Base-by-base conservation (phyloP, 805 yeast genomes). In the Komagataella kurtzmanii region DNA sequence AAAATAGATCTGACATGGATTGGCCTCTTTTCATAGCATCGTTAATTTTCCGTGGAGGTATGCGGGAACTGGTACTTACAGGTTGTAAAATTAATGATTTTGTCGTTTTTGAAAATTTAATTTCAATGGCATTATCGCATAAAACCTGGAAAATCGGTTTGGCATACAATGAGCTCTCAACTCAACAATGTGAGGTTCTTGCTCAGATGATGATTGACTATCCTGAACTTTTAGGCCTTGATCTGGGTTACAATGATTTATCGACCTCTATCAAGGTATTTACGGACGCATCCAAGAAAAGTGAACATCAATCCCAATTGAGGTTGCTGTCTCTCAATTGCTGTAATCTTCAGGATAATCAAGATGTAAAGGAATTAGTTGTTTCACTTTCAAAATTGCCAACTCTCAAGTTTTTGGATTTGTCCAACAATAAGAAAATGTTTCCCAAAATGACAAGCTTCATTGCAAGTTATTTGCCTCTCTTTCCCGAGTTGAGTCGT, bases 161-260 rank as follows among this genome's bases (percentile, higher is more conserved):
- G 47, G 96, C 96, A 0, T 80, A 81, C 57, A 83, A 85, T 55
- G 83, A 83, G 21, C 66, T 90, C 17, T 66, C 75, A 0, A 67
- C 71, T 2, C 75, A 75, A n/a, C 91, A 88, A 53, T 63, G 83
- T 40, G 71, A 71, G 54, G 65, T 76, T 19, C 54, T 87, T 21
- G 72, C 78, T 6, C 65, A 76, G 48, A 88, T 91, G 89, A 63
- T 85, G 52, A 59, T 68, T 50, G 63, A 58, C 54, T 65, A 65
- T 63, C 59, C 68, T 58, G 68, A 60, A 24, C 74, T 81, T 4
- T 62, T 80, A 56, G 97, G 97, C 3, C 65, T 90, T 5, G 97
- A 89, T 69, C 59, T 90, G 18, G 95, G 95, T 3, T 90, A 83
- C 60, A 90, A 90, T 62, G 90, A 87, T 61, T 66, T 85, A 44